Evolutionary conservation across 108 stramenopile genomes (phyloP).

Genomic region (Skeletonema grethae): DNA sequence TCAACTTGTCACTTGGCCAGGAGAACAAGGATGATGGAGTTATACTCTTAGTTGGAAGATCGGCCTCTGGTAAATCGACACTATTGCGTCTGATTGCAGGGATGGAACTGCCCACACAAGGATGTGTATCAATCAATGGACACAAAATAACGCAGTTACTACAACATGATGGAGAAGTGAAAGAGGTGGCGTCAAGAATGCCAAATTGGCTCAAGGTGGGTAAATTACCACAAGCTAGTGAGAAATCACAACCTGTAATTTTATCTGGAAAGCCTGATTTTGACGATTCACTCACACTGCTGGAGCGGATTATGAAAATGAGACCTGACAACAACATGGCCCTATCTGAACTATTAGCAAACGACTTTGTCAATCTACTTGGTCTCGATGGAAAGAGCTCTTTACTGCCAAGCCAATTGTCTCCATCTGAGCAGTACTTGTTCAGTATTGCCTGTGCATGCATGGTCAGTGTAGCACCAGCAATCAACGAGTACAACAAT

Average conservation of each 20-base stretch:
- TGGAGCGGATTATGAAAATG: constrained; percentile 25
- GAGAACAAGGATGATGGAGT: constrained; percentile 19
- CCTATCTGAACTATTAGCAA: constrained; percentile 14
- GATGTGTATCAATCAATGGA: constrained; percentile 31
- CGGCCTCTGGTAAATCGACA: constrained; percentile 43
- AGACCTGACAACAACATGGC: constrained; percentile 8
- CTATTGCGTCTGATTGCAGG: constrained; percentile 42
- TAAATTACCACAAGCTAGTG: background rate
- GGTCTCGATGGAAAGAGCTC: constrained; percentile 13
- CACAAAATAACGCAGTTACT: constrained; percentile 1
- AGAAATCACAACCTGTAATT: constrained; percentile 22
- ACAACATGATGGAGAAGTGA: background rate
- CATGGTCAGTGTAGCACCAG: constrained; percentile 40
- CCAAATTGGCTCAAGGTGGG: constrained; percentile 37
- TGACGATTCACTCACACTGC: constrained; percentile 21
- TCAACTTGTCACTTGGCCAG: constrained; percentile 38
- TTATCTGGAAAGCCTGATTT: constrained; percentile 38
- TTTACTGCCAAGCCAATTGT: constrained; percentile 11
- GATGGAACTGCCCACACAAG: constrained; percentile 21
- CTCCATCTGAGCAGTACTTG: constrained; percentile 42
- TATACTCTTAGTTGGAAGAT: constrained; percentile 37
- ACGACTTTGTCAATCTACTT: constrained; percentile 23
- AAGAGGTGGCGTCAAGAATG: background rate
- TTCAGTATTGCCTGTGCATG: constrained; percentile 46
- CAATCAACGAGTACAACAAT: too few relatives aligned